Evolutionary conservation across 768 basidiomycete genomes (phyloP).

Genomic region (Tricholoma sp.): DNA sequence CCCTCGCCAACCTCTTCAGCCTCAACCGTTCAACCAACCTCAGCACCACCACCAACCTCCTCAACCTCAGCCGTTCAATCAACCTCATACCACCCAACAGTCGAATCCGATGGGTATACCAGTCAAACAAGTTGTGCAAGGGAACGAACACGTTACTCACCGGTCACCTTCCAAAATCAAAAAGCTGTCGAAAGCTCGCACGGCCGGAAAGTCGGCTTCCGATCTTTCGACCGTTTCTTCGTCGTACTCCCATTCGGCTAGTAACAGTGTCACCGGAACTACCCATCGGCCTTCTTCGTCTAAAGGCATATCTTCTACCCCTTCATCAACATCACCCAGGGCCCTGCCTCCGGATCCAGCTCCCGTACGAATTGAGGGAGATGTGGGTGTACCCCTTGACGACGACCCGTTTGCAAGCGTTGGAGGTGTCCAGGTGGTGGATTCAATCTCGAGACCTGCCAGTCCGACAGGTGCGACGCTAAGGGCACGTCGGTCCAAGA

Average conservation of each 20-base stretch:
- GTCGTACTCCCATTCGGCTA: background rate
- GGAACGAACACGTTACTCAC: background rate
- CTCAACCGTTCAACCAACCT: background rate
- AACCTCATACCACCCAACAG: background rate
- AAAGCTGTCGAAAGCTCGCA: constrained; percentile 26
- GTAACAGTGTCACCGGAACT: background rate
- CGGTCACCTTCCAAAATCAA: constrained; percentile 16
- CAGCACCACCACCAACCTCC: no score
- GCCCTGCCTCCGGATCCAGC: background rate
- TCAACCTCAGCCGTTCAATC: background rate
- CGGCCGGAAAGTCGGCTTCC: constrained; percentile 6
- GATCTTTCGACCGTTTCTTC: constrained; percentile 6
- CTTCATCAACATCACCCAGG: constrained; percentile 2
- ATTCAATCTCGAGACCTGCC: constrained; percentile 12
- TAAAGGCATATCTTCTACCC: constrained; percentile 3
- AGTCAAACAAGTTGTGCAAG: background rate
- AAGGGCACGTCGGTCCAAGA: background rate
- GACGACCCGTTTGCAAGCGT: constrained; percentile 55
- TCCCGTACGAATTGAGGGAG: constrained; percentile 21
- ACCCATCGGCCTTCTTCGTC: background rate
- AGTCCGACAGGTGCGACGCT: background rate
- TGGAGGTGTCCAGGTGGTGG: constrained; percentile 47
- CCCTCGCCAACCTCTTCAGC: background rate
- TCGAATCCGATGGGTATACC: background rate
- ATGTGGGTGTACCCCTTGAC: constrained; percentile 35